Evolutionary conservation across 1,284 basidiomycete genomes (phyloP), one percentile per base, ranked within the genome.

Genomic region (Moesziomyces sp.): DNA sequence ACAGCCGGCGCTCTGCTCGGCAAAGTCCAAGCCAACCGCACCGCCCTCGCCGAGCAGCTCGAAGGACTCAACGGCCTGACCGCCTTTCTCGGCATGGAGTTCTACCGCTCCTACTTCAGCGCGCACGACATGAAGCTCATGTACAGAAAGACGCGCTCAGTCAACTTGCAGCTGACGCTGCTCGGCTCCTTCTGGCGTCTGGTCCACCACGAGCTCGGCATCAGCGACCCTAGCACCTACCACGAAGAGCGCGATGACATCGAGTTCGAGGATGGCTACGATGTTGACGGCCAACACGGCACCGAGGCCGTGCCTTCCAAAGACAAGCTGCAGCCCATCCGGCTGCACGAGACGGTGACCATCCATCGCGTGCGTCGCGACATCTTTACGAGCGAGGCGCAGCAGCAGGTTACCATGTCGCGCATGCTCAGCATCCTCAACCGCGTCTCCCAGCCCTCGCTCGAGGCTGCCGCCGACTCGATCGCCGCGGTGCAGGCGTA

Each of bases 361-460:
- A 43, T 79, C 5, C 68, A 78, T n/a, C 68, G 51, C 24, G 28
- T 85, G 86, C 61, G 85, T 86, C 50, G 82, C 85, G 10, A 86
- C 73, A 85, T 85, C 46, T 75, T 83, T 14, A 42, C n/a, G 8
- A 61, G 70, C 69, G 88, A 88, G 69, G 68, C 75, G 1, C 74
- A 84, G 33, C 82, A 87, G 67, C 74, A 79, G 23, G 85, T 88
- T 19, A 85, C 86, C 26, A 82, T 88, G 53, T 60, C 77, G 19
- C 87, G 88, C 50, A 83, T 90, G 40, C 76, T 90, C 10, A 88
- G 88, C 1, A 81, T 87, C 13, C 81, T 91, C 9, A 26, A 58
- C 82, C 83, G 11, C 75, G 84, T 16, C 83, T 86, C 0, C 85
- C 84, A 52, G 16, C 43, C 70, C 83, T 5, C 80, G 63, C 8